A percentile compares a stretch with the other conserved stretches of the same genome.
Conservation (phyloP, 352 stramenopile genomes). For the Phytophthora ramorum region DNA sequence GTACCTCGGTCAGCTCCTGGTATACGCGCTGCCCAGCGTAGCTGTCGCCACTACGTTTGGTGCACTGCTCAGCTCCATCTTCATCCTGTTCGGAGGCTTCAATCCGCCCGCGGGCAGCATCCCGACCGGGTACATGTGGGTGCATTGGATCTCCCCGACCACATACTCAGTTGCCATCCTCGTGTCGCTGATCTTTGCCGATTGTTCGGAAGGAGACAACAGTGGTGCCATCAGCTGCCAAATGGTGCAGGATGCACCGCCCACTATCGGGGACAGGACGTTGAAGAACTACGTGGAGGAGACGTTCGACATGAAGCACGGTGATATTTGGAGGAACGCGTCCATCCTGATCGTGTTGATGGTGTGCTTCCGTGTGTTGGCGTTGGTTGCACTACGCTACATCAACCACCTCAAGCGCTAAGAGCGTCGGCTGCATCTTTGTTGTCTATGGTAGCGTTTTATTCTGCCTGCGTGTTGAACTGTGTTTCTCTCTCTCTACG, state of each 20-base stretch:
- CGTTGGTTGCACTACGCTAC: constrained; percentile 49
- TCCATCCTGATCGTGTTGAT: constrained; percentile 41
- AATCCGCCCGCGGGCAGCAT: constrained; percentile 59
- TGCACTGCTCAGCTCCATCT: constrained; percentile 53
- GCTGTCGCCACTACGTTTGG: constrained; percentile 46
- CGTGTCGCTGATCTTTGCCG: constrained; percentile 39
- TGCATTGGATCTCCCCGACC: constrained; percentile 57
- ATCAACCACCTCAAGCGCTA: constrained; percentile 55
- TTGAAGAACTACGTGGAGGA: constrained; percentile 59
- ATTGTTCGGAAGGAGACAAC: constrained; percentile 48
- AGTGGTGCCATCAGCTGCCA: constrained; percentile 41
- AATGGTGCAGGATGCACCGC: constrained; percentile 24
- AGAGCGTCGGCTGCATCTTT: constrained; percentile 47
- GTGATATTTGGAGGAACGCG: constrained; percentile 49
- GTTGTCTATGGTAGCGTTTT: too few species aligned
- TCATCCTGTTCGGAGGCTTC: constrained; percentile 64
- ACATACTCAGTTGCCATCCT: constrained; percentile 57
- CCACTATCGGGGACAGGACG: constrained; percentile 35
- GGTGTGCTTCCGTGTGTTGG: constrained; percentile 42
- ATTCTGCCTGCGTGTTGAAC: too few species aligned
- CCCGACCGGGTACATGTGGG: constrained; percentile 59
- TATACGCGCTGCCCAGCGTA: constrained; percentile 51
- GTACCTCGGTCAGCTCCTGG: constrained; percentile 58
- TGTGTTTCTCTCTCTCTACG: too few species aligned
- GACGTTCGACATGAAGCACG: constrained; percentile 63